Base-by-base conservation (phyloP, 2,329 filamentous ascomycete genomes). In the Pseudogymnoascus verrucosus region DNA sequence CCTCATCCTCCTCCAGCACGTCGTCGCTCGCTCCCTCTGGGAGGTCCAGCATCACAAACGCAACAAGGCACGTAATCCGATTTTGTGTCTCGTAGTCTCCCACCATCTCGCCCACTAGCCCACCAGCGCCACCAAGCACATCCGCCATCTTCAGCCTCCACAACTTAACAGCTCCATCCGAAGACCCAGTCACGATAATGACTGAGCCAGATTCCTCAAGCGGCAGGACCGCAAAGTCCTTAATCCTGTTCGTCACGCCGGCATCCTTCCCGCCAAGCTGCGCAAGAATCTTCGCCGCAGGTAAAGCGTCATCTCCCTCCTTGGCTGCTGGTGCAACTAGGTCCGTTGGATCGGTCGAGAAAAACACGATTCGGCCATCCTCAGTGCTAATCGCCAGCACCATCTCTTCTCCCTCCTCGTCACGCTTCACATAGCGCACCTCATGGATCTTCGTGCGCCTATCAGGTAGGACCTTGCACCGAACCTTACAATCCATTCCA, bases 281-380 rank as follows among this genome's bases (percentile, higher is more conserved):
- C n/a, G 86, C 90, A 11, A 95, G 73, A 16, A 89, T 80, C 70
- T 85, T 84, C 40, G 89, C 89, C 19, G 85, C 80, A 5, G 82
- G 78, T 57, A 87, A 76, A 19, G 76, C 75, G 28, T 79, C 76
- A 12, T 79, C 78, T 7, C 65, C 69, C 76, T 74, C 47, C 69
- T 74, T 63, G 67, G 67, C 63, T 69, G 66, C 21, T 70, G 74
- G 42, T 73, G 63, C 57, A 10, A 65, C 72, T 5, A 84, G 69
- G 65, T 84, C 79, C 8, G 78, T 77, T 0, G 76, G 74, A 59
- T 78, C 81, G 1, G 91, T 92, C 39, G 89, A 88, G 74, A 91
- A 96, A 74, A 98, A 91, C 61, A 96, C 72, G 37, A 98, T 82
- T 62, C 90, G 83, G 0, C 95, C 95, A 73, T 98, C 93, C 74